Percentiles rank a stretch among this genome's conserved stretches.
Evolutionary conservation across 352 stramenopile genomes (phyloP).

Genomic region (Globisporangium barbulae): DNA sequence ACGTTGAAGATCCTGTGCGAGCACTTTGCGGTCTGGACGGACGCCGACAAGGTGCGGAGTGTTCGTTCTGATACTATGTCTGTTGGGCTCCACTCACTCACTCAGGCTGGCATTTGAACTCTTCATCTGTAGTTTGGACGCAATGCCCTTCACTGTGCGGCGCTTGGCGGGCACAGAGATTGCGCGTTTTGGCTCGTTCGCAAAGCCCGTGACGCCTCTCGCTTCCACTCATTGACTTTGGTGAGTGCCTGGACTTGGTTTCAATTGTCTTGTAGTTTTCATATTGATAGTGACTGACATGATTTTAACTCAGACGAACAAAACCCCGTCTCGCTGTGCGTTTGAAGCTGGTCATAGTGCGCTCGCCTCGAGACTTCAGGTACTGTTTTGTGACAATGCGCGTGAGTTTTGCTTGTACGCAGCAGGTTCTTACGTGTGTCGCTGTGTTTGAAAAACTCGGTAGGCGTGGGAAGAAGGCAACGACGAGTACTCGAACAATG

Average conservation of each 20-base stretch:
- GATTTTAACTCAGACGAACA: slow-evolving; percentile 66
- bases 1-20: slow-evolving; percentile 80
- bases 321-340: slow-evolving; percentile 81
- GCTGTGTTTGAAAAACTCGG: background rate
- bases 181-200: slow-evolving; percentile 82
- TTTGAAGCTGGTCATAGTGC: slow-evolving; percentile 84
- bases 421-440: too few species aligned
- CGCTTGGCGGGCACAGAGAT: slow-evolving; percentile 78
- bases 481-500: slow-evolving; percentile 81
- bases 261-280: background rate
- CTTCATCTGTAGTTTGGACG: slow-evolving; percentile 58
- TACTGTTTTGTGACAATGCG: background rate
- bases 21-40: slow-evolving; percentile 73
- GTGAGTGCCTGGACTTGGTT: slow-evolving; percentile 20
- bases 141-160: slow-evolving; percentile 79
- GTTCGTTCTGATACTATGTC: background rate
- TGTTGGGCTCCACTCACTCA: background rate
- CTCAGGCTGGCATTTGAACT: background rate
- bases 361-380: slow-evolving; percentile 70
- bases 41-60: slow-evolving; percentile 63
- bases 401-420: background rate
- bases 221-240: slow-evolving; percentile 73
- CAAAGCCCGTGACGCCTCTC: slow-evolving; percentile 55
- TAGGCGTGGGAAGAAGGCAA: slow-evolving; percentile 85
- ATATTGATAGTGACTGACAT: background rate